Conservation (phyloP, 495 filamentous ascomycete species). For the Aspergillus baeticus region DNA sequence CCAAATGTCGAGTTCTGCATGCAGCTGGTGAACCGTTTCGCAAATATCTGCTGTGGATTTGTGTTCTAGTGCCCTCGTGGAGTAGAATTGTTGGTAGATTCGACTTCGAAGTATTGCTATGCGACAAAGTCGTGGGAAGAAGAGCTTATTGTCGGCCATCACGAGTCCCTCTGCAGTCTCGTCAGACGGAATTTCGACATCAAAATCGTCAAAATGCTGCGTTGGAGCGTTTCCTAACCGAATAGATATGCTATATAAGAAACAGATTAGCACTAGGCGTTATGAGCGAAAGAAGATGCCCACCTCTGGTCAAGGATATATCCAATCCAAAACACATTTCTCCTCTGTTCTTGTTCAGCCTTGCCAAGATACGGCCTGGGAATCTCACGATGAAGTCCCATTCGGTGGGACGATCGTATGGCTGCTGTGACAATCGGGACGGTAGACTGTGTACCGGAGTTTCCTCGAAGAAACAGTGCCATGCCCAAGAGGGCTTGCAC, state of each 20-base stretch:
- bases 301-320: constrained; percentile 93
- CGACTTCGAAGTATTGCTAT: constrained; percentile 87
- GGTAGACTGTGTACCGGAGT: constrained; percentile 87
- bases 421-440: constrained; percentile 89
- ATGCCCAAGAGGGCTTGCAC: constrained; percentile 93
- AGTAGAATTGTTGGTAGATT: constrained; percentile 87
- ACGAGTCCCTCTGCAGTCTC: constrained; percentile 70
- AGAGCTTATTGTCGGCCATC: constrained; percentile 73
- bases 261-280: not conserved
- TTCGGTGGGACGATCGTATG: constrained; percentile 83
- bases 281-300: not conserved
- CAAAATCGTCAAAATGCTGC: constrained; percentile 95
- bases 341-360: constrained; percentile 86
- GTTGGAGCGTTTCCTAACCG: constrained; percentile 82
- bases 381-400: constrained; percentile 91
- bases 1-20: constrained; percentile 87
- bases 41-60: constrained; percentile 82
- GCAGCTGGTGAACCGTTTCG: constrained; percentile 83
- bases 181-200: constrained; percentile 83
- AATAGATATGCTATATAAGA: constrained; percentile 63
- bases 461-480: constrained; percentile 92
- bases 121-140: constrained; percentile 86
- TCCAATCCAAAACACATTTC: constrained; percentile 91
- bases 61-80: constrained; percentile 72
- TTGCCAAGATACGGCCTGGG: constrained; percentile 79